Evolutionary conservation across 768 basidiomycete genomes (phyloP).

Genomic region (Leucogyrophana mollusca): DNA sequence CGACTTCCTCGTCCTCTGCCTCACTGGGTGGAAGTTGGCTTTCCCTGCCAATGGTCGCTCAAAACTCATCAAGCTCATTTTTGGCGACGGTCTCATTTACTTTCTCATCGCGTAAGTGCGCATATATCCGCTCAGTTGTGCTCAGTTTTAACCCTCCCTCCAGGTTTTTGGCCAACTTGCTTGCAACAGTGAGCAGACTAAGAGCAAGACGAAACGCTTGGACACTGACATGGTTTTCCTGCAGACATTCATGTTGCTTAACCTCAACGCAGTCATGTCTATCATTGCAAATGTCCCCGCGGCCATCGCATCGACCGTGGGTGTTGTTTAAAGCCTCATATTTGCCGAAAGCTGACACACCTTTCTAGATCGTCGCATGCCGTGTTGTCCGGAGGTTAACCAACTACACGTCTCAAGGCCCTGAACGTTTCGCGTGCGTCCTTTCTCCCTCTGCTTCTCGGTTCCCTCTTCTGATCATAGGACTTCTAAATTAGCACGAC

Average conservation of each 20-base stretch:
- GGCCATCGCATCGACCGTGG: slow-evolving; percentile 65
- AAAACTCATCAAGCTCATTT: slow-evolving; percentile 62
- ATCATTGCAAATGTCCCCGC: slow-evolving; percentile 75
- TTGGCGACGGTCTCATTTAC: slow-evolving; percentile 71
- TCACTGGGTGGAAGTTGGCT: slow-evolving; percentile 63
- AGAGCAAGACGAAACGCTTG: neutral
- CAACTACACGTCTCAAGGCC: slow-evolving; percentile 49
- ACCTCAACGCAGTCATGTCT: slow-evolving; percentile 71
- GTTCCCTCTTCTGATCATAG: slow-evolving; percentile 9
- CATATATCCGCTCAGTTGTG: slow-evolving; percentile 7
- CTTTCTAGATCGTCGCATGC: slow-evolving; percentile 58
- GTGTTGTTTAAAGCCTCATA: slow-evolving; percentile 9
- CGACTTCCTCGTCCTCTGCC: slow-evolving; percentile 59
- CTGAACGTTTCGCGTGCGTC: slow-evolving; percentile 55
- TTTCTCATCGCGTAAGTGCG: slow-evolving; percentile 64
- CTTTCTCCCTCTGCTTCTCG: neutral
- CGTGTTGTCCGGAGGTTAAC: slow-evolving; percentile 64
- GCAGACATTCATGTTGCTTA: slow-evolving; percentile 60
- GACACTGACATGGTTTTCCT: slow-evolving; percentile 2
- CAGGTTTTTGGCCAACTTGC: slow-evolving; percentile 66
- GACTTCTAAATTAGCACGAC: slow-evolving; percentile 33
- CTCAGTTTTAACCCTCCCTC: slow-evolving; percentile 7
- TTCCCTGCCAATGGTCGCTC: slow-evolving; percentile 46
- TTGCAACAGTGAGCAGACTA: slow-evolving; percentile 42
- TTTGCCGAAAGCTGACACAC: neutral